Evolutionary conservation across 768 basidiomycete species (phyloP).

Genomic region (Suillus spraguei): DNA sequence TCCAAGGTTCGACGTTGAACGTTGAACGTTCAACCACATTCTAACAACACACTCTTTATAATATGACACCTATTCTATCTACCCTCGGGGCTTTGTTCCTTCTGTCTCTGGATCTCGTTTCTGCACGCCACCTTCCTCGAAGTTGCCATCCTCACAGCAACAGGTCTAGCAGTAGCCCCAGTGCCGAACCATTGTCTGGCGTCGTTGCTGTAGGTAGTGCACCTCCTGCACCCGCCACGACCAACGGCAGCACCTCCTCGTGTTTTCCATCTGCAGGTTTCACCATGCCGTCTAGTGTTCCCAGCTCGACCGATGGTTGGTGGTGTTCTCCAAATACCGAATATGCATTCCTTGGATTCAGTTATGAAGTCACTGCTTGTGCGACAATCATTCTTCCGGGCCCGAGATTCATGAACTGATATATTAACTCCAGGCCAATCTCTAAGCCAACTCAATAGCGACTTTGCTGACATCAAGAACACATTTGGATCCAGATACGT

Average conservation of each 20-base stretch:
- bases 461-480: conserved; percentile 62
- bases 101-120: conserved; percentile 13
- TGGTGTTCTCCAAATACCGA: conserved; percentile 68
- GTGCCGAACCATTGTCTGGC: background rate
- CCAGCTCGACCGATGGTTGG: conserved; percentile 50
- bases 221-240: background rate
- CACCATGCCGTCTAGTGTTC: conserved; percentile 53
- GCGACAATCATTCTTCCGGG: conserved; percentile 22
- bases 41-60: conserved; percentile 1
- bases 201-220: background rate
- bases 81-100: conserved; percentile 14
- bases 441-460: conserved; percentile 45
- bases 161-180: conserved; percentile 5
- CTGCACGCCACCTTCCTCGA: conserved; percentile 20
- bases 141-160: conserved; percentile 12
- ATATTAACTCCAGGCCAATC: conserved; percentile 53
- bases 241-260: background rate
- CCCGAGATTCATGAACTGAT: conserved; percentile 6
- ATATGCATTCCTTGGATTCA: conserved; percentile 78
- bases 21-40: conserved; percentile 1
- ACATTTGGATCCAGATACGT: conserved; percentile 68
- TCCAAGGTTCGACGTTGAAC: background rate
- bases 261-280: conserved; percentile 50
- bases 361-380: conserved; percentile 74
- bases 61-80: conserved; percentile 17